These are phyloP conservation scores for Ogataea angusta DNA, from an alignment of 805 yeast species.

Conservation along the genomic window DNA sequence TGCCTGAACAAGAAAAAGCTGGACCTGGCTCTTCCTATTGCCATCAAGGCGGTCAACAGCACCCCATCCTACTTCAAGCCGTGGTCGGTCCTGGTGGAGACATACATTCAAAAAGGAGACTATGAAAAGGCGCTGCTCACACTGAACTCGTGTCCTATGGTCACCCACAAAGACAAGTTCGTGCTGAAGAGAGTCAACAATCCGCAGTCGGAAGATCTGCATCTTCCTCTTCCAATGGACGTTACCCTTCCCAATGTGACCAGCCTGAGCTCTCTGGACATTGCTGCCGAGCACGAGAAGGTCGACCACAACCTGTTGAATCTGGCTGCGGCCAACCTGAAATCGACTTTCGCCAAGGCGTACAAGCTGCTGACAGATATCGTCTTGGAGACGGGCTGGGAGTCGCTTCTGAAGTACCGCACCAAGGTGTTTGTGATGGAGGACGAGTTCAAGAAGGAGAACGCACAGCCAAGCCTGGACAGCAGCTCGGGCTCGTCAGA, in stretches of 20 bases:
- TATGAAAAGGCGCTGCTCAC: slow-evolving; percentile 70
- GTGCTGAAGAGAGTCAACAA: slow-evolving; percentile 58
- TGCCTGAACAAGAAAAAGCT: slow-evolving; percentile 49
- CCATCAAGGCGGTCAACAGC: slow-evolving; percentile 62
- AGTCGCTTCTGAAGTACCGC: slow-evolving; percentile 53
- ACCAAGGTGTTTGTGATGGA: slow-evolving; percentile 68
- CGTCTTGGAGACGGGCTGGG: slow-evolving; percentile 73
- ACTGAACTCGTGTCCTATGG: slow-evolving; percentile 80
- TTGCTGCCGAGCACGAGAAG: slow-evolving; percentile 60
- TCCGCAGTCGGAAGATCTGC: slow-evolving; percentile 52
- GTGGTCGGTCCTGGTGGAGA: slow-evolving; percentile 66
- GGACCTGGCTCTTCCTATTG: slow-evolving; percentile 57
- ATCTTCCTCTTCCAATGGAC: slow-evolving; percentile 74
- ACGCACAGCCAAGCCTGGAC: slow-evolving; percentile 14
- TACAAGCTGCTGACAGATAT: slow-evolving; percentile 63
- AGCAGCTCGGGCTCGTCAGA: slow-evolving; percentile 4
- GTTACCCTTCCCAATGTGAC: slow-evolving; percentile 69
- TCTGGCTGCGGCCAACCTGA: slow-evolving; percentile 68
- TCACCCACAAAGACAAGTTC: slow-evolving; percentile 65
- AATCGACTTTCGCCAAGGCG: slow-evolving; percentile 52
- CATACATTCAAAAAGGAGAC: slow-evolving; percentile 60
- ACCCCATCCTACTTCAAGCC: slow-evolving; percentile 74
- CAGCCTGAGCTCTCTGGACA: slow-evolving; percentile 60
- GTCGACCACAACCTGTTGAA: slow-evolving; percentile 60
- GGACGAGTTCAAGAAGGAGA: slow-evolving; percentile 49